These are phyloP conservation scores for Yamadazyma scolyti DNA, from an alignment of 805 yeast species.

Conservation along the genomic window DNA sequence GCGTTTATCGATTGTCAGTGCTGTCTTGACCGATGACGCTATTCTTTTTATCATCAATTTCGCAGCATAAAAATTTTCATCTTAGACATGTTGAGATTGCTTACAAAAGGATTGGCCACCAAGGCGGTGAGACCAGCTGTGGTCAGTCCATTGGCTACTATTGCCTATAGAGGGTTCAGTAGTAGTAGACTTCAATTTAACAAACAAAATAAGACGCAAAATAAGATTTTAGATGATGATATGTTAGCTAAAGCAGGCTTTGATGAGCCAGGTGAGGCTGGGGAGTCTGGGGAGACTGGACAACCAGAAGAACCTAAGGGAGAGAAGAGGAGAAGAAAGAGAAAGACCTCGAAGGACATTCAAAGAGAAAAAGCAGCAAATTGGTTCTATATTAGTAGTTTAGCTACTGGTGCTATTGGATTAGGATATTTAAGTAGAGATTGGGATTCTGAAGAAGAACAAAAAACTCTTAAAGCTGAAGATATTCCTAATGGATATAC, in stretches of 20 bases:
- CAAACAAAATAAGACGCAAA: constrained; percentile 15
- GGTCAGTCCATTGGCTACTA: too few species aligned
- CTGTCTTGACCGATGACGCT: too few species aligned
- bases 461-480: constrained; percentile 41
- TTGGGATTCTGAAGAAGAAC: constrained; percentile 78
- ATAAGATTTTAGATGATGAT: constrained; percentile 67
- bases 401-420: constrained; percentile 53
- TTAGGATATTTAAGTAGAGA: constrained; percentile 71
- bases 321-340: constrained; percentile 44
- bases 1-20: constrained; percentile 7
- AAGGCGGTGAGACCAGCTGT: too few species aligned
- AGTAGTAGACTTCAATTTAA: constrained; percentile 7
- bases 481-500: constrained; percentile 65
- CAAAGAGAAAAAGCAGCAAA: constrained; percentile 82
- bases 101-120: too few species aligned
- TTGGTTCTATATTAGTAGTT: constrained; percentile 59
- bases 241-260: constrained; percentile 81
- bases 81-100: too few species aligned
- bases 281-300: constrained; percentile 10
- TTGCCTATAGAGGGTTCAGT: too few species aligned
- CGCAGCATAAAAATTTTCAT: too few species aligned
- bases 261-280: constrained; percentile 37
- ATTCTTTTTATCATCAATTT: too few species aligned
- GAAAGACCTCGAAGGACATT: constrained; percentile 64
- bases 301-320: constrained; percentile 5